These are phyloP conservation scores for Fusarium sublunatum DNA, from an alignment of 2,329 filamentous ascomycete species.

Conservation along the genomic window DNA sequence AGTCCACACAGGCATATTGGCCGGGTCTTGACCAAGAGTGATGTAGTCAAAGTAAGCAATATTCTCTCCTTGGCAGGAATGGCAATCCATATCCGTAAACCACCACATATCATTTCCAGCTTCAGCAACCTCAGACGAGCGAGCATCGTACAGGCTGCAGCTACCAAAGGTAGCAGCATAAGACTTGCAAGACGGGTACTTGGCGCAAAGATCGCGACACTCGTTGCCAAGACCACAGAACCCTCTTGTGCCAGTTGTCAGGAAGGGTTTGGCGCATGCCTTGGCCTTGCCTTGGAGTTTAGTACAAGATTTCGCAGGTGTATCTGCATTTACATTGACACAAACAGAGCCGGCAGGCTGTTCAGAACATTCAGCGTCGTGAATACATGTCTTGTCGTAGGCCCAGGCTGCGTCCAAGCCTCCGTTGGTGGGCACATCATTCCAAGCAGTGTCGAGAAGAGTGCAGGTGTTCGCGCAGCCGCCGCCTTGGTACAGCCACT, in stretches of 20 bases:
- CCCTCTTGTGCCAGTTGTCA: constrained; percentile 14
- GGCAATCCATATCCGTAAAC: constrained; percentile 38
- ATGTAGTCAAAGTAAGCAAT: constrained; percentile 39
- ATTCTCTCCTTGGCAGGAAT: constrained; percentile 23
- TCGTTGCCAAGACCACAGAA: constrained; percentile 25
- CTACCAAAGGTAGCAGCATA: constrained; percentile 30
- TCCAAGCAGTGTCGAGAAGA: constrained; percentile 18
- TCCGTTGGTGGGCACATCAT: constrained; percentile 17
- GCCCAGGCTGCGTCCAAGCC: constrained; percentile 25
- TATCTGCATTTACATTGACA: constrained; percentile 35
- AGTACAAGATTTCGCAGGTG: constrained; percentile 26
- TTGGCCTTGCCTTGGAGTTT: constrained; percentile 28
- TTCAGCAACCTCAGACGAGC: constrained; percentile 28
- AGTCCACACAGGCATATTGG: constrained; percentile 11
- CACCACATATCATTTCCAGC: constrained; percentile 1
- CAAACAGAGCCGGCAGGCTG: constrained; percentile 26
- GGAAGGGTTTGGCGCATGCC: constrained; percentile 34
- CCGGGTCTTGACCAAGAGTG: constrained; percentile 13
- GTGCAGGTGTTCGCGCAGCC: constrained; percentile 31
- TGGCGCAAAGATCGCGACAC: constrained; percentile 39
- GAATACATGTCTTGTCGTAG: constrained; percentile 36
- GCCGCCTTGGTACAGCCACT: constrained; percentile 30
- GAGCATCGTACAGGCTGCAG: constrained; percentile 30
- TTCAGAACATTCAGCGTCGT: constrained; percentile 15
- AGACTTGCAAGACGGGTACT: constrained; percentile 40